Percentiles rank a stretch among this genome's conserved stretches.
Conservation (phyloP, 768 basidiomycete species). For the Termitomyces sp. region DNA sequence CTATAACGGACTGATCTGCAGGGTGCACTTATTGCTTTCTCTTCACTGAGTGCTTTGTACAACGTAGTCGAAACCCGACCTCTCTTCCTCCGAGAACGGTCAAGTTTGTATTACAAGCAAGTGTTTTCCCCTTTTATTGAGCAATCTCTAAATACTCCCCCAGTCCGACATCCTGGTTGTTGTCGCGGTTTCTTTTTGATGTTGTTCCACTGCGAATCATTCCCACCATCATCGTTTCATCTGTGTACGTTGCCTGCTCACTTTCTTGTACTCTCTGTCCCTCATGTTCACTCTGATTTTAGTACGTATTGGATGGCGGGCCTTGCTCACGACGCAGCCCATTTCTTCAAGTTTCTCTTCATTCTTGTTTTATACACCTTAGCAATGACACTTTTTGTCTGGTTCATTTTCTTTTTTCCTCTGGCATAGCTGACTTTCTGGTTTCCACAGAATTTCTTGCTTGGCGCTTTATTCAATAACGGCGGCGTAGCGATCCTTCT, state of each 20-base stretch:
- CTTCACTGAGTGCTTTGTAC: constrained; percentile 83
- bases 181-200: constrained; percentile 87
- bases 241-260: constrained; percentile 52
- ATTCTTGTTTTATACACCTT: constrained; percentile 83
- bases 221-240: constrained; percentile 82
- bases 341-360: constrained; percentile 94
- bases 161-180: constrained; percentile 86
- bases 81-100: constrained; percentile 87
- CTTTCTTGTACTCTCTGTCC: not conserved
- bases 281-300: constrained; percentile 1
- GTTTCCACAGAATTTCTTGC: constrained; percentile 71
- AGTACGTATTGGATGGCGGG: constrained; percentile 98
- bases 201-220: constrained; percentile 84
- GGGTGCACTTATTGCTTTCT: constrained; percentile 91
- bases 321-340: constrained; percentile 65
- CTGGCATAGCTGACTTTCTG: not conserved
- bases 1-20: constrained; percentile 21
- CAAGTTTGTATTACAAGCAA: constrained; percentile 81
- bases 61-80: constrained; percentile 81
- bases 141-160: not conserved
- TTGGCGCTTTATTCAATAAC: constrained; percentile 78
- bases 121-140: constrained; percentile 5
- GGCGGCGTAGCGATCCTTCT: constrained; percentile 89
- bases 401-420: constrained; percentile 20
- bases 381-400: constrained; percentile 80